Conservation (phyloP, 169 alveolate genomes). For the Plasmodium fragile region DNA sequence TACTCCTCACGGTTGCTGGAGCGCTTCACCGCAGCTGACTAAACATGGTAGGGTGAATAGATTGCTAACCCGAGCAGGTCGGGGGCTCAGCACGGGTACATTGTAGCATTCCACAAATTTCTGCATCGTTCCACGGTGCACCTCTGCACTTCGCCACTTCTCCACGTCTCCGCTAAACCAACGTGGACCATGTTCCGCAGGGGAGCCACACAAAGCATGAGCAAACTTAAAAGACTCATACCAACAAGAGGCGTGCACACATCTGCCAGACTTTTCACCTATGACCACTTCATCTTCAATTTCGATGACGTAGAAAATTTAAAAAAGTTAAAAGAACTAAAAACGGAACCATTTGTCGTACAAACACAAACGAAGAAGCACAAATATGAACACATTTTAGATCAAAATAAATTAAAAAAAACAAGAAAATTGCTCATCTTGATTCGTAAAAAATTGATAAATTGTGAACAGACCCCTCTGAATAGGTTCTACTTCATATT, state of each 20-base stretch:
- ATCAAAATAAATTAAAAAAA: conserved; percentile 48
- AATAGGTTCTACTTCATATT: conserved; percentile 51
- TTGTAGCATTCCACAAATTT: neutral
- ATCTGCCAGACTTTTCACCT: neutral
- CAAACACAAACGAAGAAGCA: conserved; percentile 6
- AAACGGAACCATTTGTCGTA: neutral
- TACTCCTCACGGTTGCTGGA: neutral
- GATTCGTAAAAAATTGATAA: conserved; percentile 30
- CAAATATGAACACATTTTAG: conserved; percentile 10
- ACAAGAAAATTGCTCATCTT: conserved; percentile 34
- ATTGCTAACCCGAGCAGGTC: neutral
- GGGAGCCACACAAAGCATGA: neutral
- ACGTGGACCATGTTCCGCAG: neutral
- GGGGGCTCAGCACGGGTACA: neutral
- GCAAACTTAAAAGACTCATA: conserved; percentile 8
- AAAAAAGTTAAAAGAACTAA: conserved; percentile 42
- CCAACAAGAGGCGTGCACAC: conserved; percentile 11
- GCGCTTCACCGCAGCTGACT: neutral
- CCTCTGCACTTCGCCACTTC: neutral
- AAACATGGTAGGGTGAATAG: neutral
- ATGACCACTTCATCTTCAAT: conserved; percentile 50
- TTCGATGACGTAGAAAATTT: conserved; percentile 71
- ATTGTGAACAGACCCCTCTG: conserved; percentile 31
- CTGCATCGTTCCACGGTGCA: neutral
- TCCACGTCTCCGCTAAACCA: neutral